These are phyloP conservation scores for Fusarium veterinarium DNA, from an alignment of 2,329 filamentous ascomycete species.

Conservation along the genomic window DNA sequence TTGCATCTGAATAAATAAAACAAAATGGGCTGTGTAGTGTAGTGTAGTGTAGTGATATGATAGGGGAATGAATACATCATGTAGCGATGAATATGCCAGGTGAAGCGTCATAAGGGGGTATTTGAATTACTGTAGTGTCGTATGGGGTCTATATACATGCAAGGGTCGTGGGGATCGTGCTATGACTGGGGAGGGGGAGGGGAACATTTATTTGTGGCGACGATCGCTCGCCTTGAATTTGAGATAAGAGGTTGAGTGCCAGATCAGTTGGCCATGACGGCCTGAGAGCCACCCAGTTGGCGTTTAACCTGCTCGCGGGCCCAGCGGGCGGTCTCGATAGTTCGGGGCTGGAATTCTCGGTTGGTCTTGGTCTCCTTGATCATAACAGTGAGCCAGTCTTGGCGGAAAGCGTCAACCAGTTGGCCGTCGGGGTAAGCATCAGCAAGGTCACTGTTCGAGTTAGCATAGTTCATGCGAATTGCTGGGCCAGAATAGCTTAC, in stretches of 20 bases:
- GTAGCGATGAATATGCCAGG: constrained; percentile 42
- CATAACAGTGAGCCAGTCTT: constrained; percentile 89
- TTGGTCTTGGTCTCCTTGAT: constrained; percentile 93
- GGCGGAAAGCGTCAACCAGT: constrained; percentile 84
- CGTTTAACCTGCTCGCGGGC: constrained; percentile 97
- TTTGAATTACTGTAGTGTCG: constrained; percentile 54
- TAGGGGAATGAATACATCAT: constrained; percentile 41
- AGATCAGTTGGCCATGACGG: constrained; percentile 62
- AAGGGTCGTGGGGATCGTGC: constrained; percentile 53
- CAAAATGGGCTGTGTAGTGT: constrained; percentile 44
- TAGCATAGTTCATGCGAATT: constrained; percentile 7
- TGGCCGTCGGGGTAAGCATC: constrained; percentile 94
- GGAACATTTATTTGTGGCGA: constrained; percentile 26
- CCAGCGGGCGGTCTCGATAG: constrained; percentile 95
- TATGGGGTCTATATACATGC: constrained; percentile 54
- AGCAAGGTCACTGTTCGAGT: constrained; percentile 79
- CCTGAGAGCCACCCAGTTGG: constrained; percentile 71
- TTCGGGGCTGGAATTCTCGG: constrained; percentile 85
- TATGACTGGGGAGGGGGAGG: constrained; percentile 44
- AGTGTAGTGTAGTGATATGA: constrained; percentile 36
- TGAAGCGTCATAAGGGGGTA: constrained; percentile 52
- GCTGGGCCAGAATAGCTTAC: constrained; percentile 62
- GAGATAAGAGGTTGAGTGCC: neutral
- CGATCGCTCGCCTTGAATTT: neutral
- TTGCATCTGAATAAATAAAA: constrained; percentile 45